Conservation (phyloP, 2,329 filamentous ascomycete genomes). For the Sordariomycetes sp. region DNA sequence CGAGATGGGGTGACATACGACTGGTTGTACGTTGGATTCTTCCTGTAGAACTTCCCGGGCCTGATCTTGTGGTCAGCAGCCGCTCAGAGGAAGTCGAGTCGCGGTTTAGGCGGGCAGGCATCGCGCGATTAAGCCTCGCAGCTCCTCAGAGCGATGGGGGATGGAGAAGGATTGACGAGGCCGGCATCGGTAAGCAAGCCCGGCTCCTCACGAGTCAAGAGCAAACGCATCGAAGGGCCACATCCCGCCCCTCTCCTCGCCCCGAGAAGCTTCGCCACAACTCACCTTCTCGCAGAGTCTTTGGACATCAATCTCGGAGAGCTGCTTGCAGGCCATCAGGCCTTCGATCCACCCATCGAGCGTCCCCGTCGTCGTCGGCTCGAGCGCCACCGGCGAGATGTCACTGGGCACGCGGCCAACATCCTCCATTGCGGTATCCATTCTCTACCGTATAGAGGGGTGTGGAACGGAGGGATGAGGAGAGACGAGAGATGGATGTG, state of each 20-base stretch:
- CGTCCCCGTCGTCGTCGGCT: constrained; percentile 82
- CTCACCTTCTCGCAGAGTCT: constrained; percentile 91
- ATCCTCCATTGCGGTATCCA: constrained; percentile 99
- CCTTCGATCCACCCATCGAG: constrained; percentile 98
- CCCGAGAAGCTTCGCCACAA: background rate
- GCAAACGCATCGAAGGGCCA: background rate
- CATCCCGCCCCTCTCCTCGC: background rate
- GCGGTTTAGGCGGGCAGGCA: background rate
- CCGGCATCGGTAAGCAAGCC: constrained; percentile 15
- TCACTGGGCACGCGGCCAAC: constrained; percentile 76
- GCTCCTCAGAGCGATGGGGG: background rate
- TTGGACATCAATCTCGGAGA: constrained; percentile 88
- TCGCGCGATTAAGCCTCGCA: background rate
- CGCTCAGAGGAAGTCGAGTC: background rate
- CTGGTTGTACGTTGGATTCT: constrained; percentile 97
- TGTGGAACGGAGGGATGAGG: background rate
- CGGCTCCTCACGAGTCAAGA: background rate
- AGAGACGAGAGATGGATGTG: constrained; percentile 2
- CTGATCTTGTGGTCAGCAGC: constrained; percentile 27
- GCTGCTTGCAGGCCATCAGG: constrained; percentile 97
- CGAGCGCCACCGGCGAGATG: constrained; percentile 56
- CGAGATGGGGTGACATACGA: constrained; percentile 47
- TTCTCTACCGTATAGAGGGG: constrained; percentile 19
- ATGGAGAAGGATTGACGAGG: constrained; percentile 10
- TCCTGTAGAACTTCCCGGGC: constrained; percentile 93